Evolutionary conservation across 345 rosid species (phyloP), one percentile per base, ranked within the genome.

Genomic region (Camelina laxa): DNA sequence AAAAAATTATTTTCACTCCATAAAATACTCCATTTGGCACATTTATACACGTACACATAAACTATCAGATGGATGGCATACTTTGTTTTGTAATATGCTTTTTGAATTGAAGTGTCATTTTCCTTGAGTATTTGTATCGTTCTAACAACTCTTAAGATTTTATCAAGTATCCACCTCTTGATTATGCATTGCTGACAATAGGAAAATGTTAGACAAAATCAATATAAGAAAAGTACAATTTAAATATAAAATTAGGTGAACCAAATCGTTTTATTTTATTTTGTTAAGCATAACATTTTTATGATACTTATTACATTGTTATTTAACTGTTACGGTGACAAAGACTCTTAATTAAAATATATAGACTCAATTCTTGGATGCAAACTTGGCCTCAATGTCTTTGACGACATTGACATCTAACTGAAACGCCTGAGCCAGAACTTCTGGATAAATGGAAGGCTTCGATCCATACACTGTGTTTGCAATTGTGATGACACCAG

Each of bases 361-460:
- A 9, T 50, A 60, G 3, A 48, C 7, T 49, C 48, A 63, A 11
- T 62, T 72, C 12, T 62, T 60, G 6, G 50, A 35, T 20, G 38
- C 67, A 42, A 83, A 80, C 65, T 78, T 76, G 0, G 48, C 42
- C 48, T 80, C 80, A 4, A 84, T 82, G 35, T 67, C 41, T 51
- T 82, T 67, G 10, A 82, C 78, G 0, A 75, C 19, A 9, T 69
- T 38, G 9, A 8, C 64, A 31, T 82, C 84, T 70, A 84, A 30
- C 53, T 75, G 73, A 58, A 84, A 84, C 0, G 87, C 81, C 77
- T 35, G 75, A 41, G 78, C 70, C 2, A 82, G 17, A 24, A 80
- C 47, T 1, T 77, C 82, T 4, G 83, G 82, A 62, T 79, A 53
- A 15, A 76, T 76, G 1, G 80, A 11, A 63, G 82, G 70, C 20